These are phyloP conservation scores for Tinospora cordifolia DNA, from an alignment of 164 flowering plant species.

Conservation along the genomic window DNA sequence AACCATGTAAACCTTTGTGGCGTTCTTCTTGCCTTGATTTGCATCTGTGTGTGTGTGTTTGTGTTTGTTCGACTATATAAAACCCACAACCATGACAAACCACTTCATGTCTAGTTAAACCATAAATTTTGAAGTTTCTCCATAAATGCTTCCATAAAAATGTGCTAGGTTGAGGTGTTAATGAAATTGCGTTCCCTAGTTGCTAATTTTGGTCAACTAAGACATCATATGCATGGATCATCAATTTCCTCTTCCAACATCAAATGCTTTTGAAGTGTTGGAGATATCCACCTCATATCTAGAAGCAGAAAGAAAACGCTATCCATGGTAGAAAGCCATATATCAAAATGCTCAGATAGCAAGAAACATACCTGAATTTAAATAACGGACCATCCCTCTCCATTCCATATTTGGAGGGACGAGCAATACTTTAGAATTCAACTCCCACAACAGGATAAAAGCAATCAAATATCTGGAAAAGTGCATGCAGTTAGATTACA, in stretches of 20 bases:
- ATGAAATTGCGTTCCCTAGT: not conserved
- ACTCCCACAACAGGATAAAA: slow-evolving; percentile 65
- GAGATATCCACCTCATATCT: not conserved
- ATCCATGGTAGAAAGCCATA: not conserved
- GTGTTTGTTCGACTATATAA: too few relatives aligned
- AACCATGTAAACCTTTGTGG: too few relatives aligned
- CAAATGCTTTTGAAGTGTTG: not conserved
- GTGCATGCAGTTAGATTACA: slow-evolving; percentile 5
- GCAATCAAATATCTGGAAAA: slow-evolving; percentile 72
- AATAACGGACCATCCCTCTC: slow-evolving; percentile 41
- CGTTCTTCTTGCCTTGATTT: too few relatives aligned
- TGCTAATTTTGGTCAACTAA: not conserved
- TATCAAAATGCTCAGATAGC: slow-evolving; percentile 6
- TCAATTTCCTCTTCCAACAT: not conserved
- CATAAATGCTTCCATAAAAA: too few relatives aligned
- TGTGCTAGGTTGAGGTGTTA: too few relatives aligned
- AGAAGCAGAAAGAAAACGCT: not conserved
- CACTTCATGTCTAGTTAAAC: too few relatives aligned
- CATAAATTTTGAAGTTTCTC: too few relatives aligned
- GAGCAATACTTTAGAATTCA: slow-evolving; percentile 53
- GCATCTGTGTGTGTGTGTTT: too few relatives aligned
- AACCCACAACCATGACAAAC: too few relatives aligned
- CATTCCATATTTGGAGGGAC: slow-evolving; percentile 48
- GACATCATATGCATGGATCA: not conserved
- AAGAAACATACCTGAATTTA: slow-evolving; percentile 60